Percentiles rank a stretch among this genome's conserved stretches.
Evolutionary conservation across 2,329 filamentous ascomycete genomes (phyloP).

Genomic region (Ophioceras dolichostomum): DNA sequence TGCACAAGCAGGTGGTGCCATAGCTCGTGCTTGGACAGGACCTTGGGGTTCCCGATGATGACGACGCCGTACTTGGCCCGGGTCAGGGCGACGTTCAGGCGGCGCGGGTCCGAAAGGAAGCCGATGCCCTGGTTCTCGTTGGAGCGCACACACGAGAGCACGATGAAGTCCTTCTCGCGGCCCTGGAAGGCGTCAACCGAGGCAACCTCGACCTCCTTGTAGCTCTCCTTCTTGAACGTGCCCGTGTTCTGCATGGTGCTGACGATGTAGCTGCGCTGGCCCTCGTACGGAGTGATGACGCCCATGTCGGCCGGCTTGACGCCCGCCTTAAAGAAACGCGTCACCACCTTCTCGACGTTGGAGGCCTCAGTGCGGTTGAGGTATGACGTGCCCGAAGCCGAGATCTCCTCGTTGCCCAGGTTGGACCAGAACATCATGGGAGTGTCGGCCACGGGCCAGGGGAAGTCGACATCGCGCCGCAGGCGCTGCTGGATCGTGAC

Average conservation of each 20-base stretch:
- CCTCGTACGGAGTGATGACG: slow-evolving; percentile 97
- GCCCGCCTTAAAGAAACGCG: slow-evolving; percentile 95
- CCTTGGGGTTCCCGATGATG: slow-evolving; percentile 94
- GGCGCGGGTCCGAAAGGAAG: slow-evolving; percentile 93
- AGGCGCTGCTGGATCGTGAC: slow-evolving; percentile 82
- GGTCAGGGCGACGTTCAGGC: slow-evolving; percentile 92
- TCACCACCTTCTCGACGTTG: slow-evolving; percentile 97
- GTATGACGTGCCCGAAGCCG: slow-evolving; percentile 93
- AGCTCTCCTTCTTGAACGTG: slow-evolving; percentile 94
- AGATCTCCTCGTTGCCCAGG: slow-evolving; percentile 93
- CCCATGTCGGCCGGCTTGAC: slow-evolving; percentile 91
- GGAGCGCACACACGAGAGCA: slow-evolving; percentile 92
- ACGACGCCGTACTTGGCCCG: slow-evolving; percentile 95
- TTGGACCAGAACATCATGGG: slow-evolving; percentile 99
- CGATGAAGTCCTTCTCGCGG: slow-evolving; percentile 97
- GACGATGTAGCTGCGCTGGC: slow-evolving; percentile 94
- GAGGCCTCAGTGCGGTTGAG: slow-evolving; percentile 94
- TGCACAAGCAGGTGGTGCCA: slow-evolving; percentile 94
- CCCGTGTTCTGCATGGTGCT: slow-evolving; percentile 99
- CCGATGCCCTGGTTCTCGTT: slow-evolving; percentile 99
- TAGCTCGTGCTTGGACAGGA: slow-evolving; percentile 91
- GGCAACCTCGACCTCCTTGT: slow-evolving; percentile 97
- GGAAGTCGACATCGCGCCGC: slow-evolving; percentile 90
- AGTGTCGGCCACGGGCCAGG: slow-evolving; percentile 86
- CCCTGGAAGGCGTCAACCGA: slow-evolving; percentile 98